Percentiles rank a stretch among this genome's conserved stretches.
phyloP scores from a whole-genome alignment of 352 stramenopile genomes.

The Globisporangium alternatum region DNA sequence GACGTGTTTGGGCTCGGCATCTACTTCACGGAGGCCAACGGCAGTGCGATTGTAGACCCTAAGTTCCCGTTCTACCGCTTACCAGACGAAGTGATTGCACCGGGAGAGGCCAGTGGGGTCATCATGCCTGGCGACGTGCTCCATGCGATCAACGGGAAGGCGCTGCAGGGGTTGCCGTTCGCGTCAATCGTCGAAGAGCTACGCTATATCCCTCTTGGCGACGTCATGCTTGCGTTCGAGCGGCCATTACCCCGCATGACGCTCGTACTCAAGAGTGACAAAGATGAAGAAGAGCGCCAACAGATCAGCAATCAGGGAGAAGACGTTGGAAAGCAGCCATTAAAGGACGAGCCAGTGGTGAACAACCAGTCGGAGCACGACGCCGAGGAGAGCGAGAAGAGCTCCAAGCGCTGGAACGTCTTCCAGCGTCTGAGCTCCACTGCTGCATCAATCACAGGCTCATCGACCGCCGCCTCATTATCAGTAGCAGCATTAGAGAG shows the following conservation, averaged over 20 bases:
- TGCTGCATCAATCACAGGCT: slow-evolving; percentile 14
- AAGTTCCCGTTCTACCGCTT: slow-evolving; percentile 67
- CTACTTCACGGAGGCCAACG: slow-evolving; percentile 51
- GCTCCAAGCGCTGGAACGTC: slow-evolving; percentile 35
- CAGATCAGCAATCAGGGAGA: not conserved
- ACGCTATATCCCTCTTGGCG: slow-evolving; percentile 34
- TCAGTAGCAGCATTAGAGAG: not conserved
- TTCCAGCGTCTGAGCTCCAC: slow-evolving; percentile 36
- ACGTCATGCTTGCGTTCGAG: slow-evolving; percentile 48
- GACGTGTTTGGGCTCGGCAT: slow-evolving; percentile 66
- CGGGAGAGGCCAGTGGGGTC: slow-evolving; percentile 51
- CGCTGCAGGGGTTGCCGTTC: slow-evolving; percentile 35
- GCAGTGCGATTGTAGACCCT: slow-evolving; percentile 51
- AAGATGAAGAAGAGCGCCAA: not conserved
- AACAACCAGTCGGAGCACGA: slow-evolving; percentile 6
- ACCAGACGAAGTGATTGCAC: slow-evolving; percentile 40
- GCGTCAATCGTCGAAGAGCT: slow-evolving; percentile 59
- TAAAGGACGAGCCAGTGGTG: slow-evolving; percentile 13
- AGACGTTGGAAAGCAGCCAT: slow-evolving; percentile 6
- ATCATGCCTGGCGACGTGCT: slow-evolving; percentile 54
- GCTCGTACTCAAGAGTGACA: not conserved
- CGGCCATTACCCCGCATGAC: slow-evolving; percentile 7
- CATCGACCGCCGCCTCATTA: not conserved
- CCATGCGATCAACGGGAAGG: slow-evolving; percentile 37
- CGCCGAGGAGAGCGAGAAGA: slow-evolving; percentile 8